These are phyloP conservation scores for Diplodia mutila DNA, from an alignment of 2,329 filamentous ascomycete genomes.

Conservation along the genomic window DNA sequence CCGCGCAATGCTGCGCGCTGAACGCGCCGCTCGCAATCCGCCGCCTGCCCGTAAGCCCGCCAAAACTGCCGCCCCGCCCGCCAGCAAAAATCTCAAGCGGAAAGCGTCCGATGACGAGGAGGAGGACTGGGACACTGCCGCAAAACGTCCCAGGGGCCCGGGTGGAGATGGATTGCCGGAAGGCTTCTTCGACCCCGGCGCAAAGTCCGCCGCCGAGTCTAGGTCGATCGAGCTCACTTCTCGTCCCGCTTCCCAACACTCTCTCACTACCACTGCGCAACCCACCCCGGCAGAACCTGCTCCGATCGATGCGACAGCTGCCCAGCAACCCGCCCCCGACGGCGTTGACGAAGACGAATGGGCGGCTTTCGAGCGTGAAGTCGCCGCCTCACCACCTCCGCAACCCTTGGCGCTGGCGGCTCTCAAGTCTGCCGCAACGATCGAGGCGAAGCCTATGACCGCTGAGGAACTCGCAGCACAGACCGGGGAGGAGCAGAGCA, in stretches of 20 bases:
- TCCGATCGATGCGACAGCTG: slow-evolving; percentile 16
- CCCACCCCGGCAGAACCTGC: slow-evolving; percentile 4
- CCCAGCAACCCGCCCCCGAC: slow-evolving; percentile 29
- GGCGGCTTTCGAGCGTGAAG: slow-evolving; percentile 85
- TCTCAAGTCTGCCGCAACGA: slow-evolving; percentile 43
- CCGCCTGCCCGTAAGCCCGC: slow-evolving; percentile 35
- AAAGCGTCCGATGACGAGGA: slow-evolving; percentile 39
- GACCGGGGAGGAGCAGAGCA: slow-evolving; percentile 48
- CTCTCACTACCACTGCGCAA: slow-evolving; percentile 11
- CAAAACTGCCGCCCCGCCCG: slow-evolving; percentile 37
- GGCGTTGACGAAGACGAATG: slow-evolving; percentile 67
- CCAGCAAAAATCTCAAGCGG: slow-evolving; percentile 38
- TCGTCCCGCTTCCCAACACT: slow-evolving; percentile 2
- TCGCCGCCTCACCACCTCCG: slow-evolving; percentile 52
- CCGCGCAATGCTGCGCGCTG: slow-evolving; percentile 43
- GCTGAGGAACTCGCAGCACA: slow-evolving; percentile 52
- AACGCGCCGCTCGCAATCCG: slow-evolving; percentile 39
- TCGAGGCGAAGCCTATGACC: slow-evolving; percentile 52
- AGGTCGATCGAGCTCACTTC: slow-evolving; percentile 24
- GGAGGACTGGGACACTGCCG: slow-evolving; percentile 40
- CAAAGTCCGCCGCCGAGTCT: slow-evolving; percentile 9
- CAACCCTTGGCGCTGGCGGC: slow-evolving; percentile 34
- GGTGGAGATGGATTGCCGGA: slow-evolving; percentile 33
- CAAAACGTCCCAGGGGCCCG: slow-evolving; percentile 35
- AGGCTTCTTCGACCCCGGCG: slow-evolving; percentile 41